Base-by-base conservation (phyloP, 2,329 filamentous ascomycete genomes). In the Exophiala alcalophila region DNA sequence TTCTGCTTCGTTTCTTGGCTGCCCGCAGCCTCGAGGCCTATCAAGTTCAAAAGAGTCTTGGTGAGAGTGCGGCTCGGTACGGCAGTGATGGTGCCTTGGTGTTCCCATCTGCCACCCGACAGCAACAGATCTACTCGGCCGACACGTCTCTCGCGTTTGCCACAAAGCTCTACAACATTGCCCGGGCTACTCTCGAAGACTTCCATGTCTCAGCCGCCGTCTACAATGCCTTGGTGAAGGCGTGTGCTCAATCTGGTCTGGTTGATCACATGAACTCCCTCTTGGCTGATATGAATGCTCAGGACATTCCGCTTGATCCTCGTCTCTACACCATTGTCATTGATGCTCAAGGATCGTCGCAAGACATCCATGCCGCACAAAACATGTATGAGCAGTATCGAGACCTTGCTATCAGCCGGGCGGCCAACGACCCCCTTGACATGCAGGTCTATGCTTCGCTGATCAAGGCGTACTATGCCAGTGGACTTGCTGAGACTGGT, bases 311-410 rank as follows among this genome's bases (percentile, higher is more conserved):
- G 11, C 87, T 91, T 0, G 81, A 84, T 45, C 83, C 88, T 4
- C 80, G 84, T 31, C 86, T 91, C 38, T 97, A 95, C 67, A 85
- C 89, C 1, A 78, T 83, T 12, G 95, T 98, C 86, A 96, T 98
- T 62, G 82, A 85, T n/a, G 89, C 90, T 0, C 97, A 95, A 61
- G 87, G 87, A 48, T 77, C 78, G 28, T 78, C 77, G 8, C 86
- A 89, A 35, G 89, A 97, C 61, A 70, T 97, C 30, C 75, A 82
- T 57, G 94, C 86, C 56, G 92, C 90, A 14, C 86, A 97, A 5
- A 89, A 95, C 63, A 89, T 88, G 66, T 98, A 96, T 68, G 91
- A 94, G 53, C 87, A 95, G 66, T 97, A 97, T 73, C 88, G 88
- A 60, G 78, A 80, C 31, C 73, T 96, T 28, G 90, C 91, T n/a